Base-by-base conservation (phyloP, 441 rosid species). In the Croton laevigatus region DNA sequence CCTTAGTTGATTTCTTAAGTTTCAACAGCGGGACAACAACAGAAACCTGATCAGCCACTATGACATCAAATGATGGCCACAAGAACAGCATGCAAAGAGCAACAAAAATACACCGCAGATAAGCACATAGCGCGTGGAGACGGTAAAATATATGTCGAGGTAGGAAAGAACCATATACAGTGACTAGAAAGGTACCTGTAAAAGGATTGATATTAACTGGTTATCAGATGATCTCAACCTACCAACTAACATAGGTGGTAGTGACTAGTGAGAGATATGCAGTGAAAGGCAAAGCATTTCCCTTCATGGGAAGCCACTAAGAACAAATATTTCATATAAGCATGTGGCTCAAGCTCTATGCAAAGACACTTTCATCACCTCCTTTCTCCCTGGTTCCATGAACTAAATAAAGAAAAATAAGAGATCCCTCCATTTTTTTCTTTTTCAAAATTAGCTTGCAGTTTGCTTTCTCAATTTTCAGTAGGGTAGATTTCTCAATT, bases 71-170 rank as follows among this genome's bases (percentile, higher is more conserved):
- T 8, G 93, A 84, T 54, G 91, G 85, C 94, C 89, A 92, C 76
- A 84, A 63, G 73, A 92, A 80, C 55, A 94, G 78, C 69, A 90
- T 66, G 68, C 91, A 87, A 42, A 94, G 85, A 38, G 99, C 96
- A 75, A 92, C 91, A 74, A 84, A 89, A 70, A 94, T 78, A 84
- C 99, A 90, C 69, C 93, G 80, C 71, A 89, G 13, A 79, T 94
- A 94, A 48, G 99, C 98, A 77, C 93, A 92, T 6, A 92, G 62
- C 0, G 97, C 98, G 72, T 94, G 97, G 71, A 94, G 84, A 34
- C 83, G 89, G 79, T 92, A 86, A 83, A 94, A 89, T 37, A 94
- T 78, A 78, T 92, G 94, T 5, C 93, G 84, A 44, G 99, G 97
- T 42, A 94, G 77, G 81, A 90, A 92, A 63, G 90, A 84, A 27